Evolutionary conservation across 1,284 basidiomycete species (phyloP), one percentile per base, ranked within the genome.

Genomic region (Clitocybe nebularis): DNA sequence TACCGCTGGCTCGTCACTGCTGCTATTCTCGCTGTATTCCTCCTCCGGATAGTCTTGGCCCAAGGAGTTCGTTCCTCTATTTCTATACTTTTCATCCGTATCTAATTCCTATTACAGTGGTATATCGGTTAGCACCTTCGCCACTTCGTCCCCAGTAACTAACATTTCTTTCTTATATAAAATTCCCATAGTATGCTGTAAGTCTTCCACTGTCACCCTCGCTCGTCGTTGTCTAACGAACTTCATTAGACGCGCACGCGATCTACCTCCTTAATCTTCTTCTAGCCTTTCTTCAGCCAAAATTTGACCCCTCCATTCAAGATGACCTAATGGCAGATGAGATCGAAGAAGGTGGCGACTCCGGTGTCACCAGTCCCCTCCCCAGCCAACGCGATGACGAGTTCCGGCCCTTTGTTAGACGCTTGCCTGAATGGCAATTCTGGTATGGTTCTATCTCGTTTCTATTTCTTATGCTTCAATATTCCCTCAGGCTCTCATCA

Each of bases 341-440:
- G 58, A 88, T 97, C 13, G 95, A 98, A 60, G 94, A 93, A 57
- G 95, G 94, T 16, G 90, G 85, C 16, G 66, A 67, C 22, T 57
- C 59, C 16, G 49, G 45, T 3, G 46, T 56, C 17, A 54, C 62
- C n/a, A 68, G 62, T 47, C 71, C 74, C 36, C 59, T 75, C 17
- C 84, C 84, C 4, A 84, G 80, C 21, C 71, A 77, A 52, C 76
- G 79, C 54, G 86, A 92, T 55, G 93, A 95, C 51, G 95, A 97
- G 60, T 96, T 97, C 69, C 74, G 92, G 44, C 96, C 96, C 1
- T 99, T 99, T 64, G 95, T 99, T 50, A 75, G 96, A 46, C 74
- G 96, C 41, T 72, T 99, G 49, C 96, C 96, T 25, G 92, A 95
- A 67, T 95, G 93, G 89, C 90, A 95, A 61, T 93, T 93, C 62